phyloP scores from a whole-genome alignment of 164 flowering plant species.

The Berberis vulgaris region DNA sequence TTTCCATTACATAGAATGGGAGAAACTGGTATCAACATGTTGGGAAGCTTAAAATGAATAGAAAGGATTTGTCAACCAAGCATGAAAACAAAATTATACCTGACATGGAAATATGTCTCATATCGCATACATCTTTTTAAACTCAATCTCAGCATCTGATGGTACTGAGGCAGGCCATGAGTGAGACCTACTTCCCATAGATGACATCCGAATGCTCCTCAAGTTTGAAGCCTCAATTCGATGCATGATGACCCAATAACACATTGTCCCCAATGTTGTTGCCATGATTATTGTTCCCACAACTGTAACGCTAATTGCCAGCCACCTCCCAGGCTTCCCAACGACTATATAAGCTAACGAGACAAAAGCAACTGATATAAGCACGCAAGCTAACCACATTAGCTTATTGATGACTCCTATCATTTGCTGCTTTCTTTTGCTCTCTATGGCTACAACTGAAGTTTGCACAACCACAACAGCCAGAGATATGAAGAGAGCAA shows the following conservation, averaged over 20 bases:
- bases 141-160: constrained; percentile 53
- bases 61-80: no score
- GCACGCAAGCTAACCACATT: constrained; percentile 95
- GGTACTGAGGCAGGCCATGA: constrained; percentile 49
- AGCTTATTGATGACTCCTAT: constrained; percentile 90
- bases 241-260: constrained; percentile 69
- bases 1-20: no score
- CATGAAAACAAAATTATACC: constrained; percentile 8
- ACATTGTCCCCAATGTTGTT: constrained; percentile 74
- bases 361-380: constrained; percentile 67
- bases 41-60: no score
- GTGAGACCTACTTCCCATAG: constrained; percentile 35
- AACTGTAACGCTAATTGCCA: constrained; percentile 66
- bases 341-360: constrained; percentile 75
- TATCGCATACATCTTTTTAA: constrained; percentile 78
- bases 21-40: no score
- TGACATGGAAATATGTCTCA: constrained; percentile 14
- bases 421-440: constrained; percentile 66
- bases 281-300: constrained; percentile 72
- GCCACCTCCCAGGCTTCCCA: constrained; percentile 52
- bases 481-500: constrained; percentile 74
- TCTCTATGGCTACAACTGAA: constrained; percentile 69
- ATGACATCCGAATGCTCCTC: constrained; percentile 53
- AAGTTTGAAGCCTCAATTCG: constrained; percentile 44
- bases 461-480: constrained; percentile 84